Percentiles rank a stretch among this genome's conserved stretches.
Evolutionary conservation across 208 protist genomes (phyloP).

Genomic region (Phytomonas sp.): DNA sequence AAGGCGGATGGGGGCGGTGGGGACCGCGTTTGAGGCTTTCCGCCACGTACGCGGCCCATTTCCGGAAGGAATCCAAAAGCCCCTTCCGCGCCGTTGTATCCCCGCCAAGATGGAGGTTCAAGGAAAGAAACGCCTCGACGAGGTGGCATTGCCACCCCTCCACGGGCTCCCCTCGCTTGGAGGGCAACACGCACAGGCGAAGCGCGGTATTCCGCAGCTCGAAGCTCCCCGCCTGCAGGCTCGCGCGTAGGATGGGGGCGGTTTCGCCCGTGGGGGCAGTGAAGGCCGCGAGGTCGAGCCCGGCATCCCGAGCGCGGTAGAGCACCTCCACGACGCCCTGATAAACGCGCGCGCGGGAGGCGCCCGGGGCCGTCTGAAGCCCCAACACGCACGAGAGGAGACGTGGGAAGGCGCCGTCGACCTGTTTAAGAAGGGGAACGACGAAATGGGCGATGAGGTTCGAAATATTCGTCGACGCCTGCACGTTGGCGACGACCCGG

Average conservation of each 20-base stretch:
- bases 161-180: slow-evolving; percentile 24
- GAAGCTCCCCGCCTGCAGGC: slow-evolving; percentile 35
- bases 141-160: slow-evolving; percentile 46
- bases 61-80: slow-evolving; percentile 51
- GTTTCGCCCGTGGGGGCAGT: slow-evolving; percentile 23
- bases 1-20: not conserved
- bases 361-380: not conserved
- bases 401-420: slow-evolving; percentile 12
- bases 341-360: slow-evolving; percentile 20
- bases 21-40: slow-evolving; percentile 21
- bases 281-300: slow-evolving; percentile 52
- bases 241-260: slow-evolving; percentile 31
- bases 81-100: slow-evolving; percentile 63
- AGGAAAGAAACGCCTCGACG: slow-evolving; percentile 65
- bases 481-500: slow-evolving; percentile 32
- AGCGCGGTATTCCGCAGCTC: slow-evolving; percentile 66
- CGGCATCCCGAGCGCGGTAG: slow-evolving; percentile 38
- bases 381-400: slow-evolving; percentile 21
- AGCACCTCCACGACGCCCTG: slow-evolving; percentile 79
- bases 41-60: slow-evolving; percentile 56
- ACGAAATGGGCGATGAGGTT: slow-evolving; percentile 74
- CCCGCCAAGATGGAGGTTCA: slow-evolving; percentile 77
- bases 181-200: slow-evolving; percentile 49
- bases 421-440: slow-evolving; percentile 56
- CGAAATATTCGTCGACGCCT: slow-evolving; percentile 40